These are phyloP conservation scores for Vaccinium vitisidaea DNA, from an alignment of 148 eudicot species.

Conservation along the genomic window DNA sequence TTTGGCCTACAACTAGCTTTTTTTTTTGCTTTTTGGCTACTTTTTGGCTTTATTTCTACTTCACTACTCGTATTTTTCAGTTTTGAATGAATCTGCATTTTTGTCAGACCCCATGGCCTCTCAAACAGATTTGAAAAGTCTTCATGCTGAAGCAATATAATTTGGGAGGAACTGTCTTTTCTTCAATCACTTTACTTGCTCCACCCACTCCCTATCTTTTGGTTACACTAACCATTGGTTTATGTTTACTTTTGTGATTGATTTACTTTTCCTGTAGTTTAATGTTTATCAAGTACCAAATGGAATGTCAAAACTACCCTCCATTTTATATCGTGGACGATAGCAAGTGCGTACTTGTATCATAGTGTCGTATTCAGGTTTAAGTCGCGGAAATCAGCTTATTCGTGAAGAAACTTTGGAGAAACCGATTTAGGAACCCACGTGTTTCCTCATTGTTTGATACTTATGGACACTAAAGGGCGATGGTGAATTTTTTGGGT, in stretches of 20 bases:
- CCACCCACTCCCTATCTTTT: constrained; percentile 5
- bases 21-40: background rate
- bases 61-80: background rate
- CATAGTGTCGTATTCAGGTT: background rate
- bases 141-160: background rate
- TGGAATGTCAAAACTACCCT: background rate
- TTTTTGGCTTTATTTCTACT: background rate
- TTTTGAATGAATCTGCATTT: background rate
- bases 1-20: background rate
- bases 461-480: no score
- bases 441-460: no score
- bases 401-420: background rate
- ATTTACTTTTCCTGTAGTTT: background rate
- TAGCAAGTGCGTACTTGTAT: background rate
- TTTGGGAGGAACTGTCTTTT: constrained; percentile 12
- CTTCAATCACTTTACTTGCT: constrained; percentile 13
- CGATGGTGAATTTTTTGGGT: no score
- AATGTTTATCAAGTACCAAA: constrained; percentile 2
- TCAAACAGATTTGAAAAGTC: background rate
- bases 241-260: constrained; percentile 3
- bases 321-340: background rate
- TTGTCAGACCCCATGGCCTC: background rate
- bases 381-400: background rate
- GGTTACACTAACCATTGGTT: background rate
- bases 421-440: background rate